Percentiles rank a stretch among this genome's conserved stretches.
phyloP scores from a whole-genome alignment of 768 basidiomycete genomes.

The Suillus spraguei region DNA sequence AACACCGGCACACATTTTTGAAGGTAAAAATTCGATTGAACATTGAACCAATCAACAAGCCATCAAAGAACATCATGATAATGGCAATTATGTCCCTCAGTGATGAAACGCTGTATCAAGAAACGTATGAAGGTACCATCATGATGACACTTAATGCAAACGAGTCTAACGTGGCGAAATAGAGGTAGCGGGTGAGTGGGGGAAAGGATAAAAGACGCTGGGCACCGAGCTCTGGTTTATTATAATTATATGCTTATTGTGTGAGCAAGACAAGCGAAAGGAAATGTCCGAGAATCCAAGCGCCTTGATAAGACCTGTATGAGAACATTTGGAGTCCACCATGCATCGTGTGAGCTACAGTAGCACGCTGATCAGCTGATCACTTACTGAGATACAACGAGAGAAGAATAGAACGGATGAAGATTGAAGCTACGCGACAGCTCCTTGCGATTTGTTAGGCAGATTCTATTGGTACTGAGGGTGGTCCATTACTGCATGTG shows the following conservation, averaged over 20 bases:
- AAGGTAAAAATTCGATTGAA: neutral
- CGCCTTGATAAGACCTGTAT: neutral
- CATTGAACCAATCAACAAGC: neutral
- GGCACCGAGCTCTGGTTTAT: neutral
- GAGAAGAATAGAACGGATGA: neutral
- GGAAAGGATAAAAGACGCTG: neutral
- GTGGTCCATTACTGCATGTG: too few species aligned
- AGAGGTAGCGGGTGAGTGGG: neutral
- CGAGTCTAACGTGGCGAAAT: neutral
- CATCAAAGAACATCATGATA: neutral
- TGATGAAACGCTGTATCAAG: neutral
- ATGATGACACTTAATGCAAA: neutral
- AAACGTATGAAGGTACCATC: neutral
- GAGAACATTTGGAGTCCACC: neutral
- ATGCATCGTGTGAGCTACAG: neutral
- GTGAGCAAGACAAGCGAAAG: neutral
- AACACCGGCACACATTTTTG: too few species aligned
- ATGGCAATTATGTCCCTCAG: neutral
- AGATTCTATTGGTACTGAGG: neutral
- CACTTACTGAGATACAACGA: neutral
- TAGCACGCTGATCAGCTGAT: neutral
- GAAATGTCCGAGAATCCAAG: neutral
- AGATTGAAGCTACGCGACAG: neutral
- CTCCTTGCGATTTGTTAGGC: neutral
- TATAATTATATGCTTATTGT: neutral